Base-by-base conservation (phyloP, 192 early-diverging fungal genomes). In the Coemansia aciculifera region DNA sequence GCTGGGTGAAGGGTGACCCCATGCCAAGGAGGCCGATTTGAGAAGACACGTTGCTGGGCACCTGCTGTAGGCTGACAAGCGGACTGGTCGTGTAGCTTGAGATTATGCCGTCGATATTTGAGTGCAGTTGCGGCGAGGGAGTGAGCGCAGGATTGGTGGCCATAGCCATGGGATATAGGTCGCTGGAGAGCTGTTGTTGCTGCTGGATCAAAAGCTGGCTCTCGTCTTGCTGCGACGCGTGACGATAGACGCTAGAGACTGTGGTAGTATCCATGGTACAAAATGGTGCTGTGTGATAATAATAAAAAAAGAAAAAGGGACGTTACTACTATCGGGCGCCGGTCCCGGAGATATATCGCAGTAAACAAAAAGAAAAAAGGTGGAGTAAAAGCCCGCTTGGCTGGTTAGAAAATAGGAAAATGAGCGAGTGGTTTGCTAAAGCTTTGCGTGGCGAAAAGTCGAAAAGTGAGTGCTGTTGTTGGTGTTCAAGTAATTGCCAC, bases 21-120 rank as follows among this genome's bases (percentile, higher is more conserved):
- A 37, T 62, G 34, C 36, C 29, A 3, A 31, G 23, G 1, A 24
- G 61, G 0, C 42, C 11, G 21, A 19, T 17, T 12, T 62, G 62
- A 7, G 59, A 60, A 0, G 59, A 36, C 39, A 60, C 59, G 37
- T 60, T 42, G 17, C 54, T 57, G 5, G 34, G 56, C 15, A 32
- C 56, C 17, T 34, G 56, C 32, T n/a, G 31, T 24, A 36, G 27
- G 31, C 12, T 9, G 31, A 17, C 56, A 5, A 34, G 56, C 27
- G 56, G 56, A 9, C 56, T 59, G 17, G 56, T n/a, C 1, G 56
- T 60, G 19, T 60, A 60, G 59, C 59, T 19, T 19, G 57, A 37
- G 12, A 31, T 13, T 5, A 24, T 27, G 12, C 3, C 27, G 34
- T 59, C 57, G 56, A 59, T 24, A 24, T 23, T 23, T 11, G 51